These are phyloP conservation scores for Prunella vulgaris DNA, from an alignment of 257 asterid species.

Conservation along the genomic window DNA sequence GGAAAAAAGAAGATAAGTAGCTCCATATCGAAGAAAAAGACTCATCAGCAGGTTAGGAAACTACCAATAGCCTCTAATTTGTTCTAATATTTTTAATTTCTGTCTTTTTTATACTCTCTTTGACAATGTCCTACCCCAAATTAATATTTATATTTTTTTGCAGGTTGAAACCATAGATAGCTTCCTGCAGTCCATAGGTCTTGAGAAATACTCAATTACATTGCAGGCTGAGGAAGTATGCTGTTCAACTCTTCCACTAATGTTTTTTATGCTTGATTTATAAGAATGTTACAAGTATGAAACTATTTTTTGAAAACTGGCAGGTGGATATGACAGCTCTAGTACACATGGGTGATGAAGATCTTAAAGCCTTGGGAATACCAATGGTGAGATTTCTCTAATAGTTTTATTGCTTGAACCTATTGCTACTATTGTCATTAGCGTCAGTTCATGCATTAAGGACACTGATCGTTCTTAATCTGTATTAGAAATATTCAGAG, in stretches of 20 bases:
- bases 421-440: conserved; percentile 4
- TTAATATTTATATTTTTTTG: conserved; percentile 24
- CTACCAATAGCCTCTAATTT: not conserved
- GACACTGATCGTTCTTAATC: not conserved
- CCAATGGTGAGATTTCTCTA: conserved; percentile 56
- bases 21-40: conserved; percentile 46
- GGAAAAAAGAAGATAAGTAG: conserved; percentile 41
- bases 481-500: not conserved
- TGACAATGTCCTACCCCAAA: conserved; percentile 6
- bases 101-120: not conserved
- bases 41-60: conserved; percentile 42
- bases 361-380: conserved; percentile 82
- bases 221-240: conserved; percentile 89
- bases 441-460: not conserved
- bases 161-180: conserved; percentile 72
- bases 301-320: conserved; percentile 13
- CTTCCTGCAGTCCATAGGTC: conserved; percentile 73
- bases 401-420: not conserved
- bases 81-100: not conserved
- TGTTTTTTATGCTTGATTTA: conserved; percentile 9
- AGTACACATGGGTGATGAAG: conserved; percentile 80
- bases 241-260: conserved; percentile 10
- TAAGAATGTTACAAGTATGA: conserved; percentile 20
- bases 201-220: conserved; percentile 69
- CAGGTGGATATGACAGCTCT: conserved; percentile 90